Conservation (phyloP, 805 yeast species). For the Wickerhamomyces queroliae region DNA sequence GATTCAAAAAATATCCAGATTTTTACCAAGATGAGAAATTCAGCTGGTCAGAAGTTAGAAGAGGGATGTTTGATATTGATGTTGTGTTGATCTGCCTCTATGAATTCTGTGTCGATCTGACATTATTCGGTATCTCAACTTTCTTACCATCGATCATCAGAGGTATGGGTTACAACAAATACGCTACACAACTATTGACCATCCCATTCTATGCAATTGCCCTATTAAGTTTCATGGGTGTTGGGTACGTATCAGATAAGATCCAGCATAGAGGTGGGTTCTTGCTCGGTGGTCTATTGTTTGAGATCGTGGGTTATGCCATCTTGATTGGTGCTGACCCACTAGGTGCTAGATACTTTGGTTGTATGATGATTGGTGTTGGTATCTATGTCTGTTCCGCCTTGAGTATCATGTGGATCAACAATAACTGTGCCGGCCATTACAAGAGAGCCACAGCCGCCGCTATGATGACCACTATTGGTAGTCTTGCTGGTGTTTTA, state of each 20-base stretch:
- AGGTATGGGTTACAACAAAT: constrained; percentile 36
- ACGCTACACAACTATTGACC: constrained; percentile 36
- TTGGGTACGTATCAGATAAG: constrained; percentile 27
- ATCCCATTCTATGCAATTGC: constrained; percentile 37
- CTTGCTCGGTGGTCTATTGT: constrained; percentile 26
- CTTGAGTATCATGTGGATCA: constrained; percentile 32
- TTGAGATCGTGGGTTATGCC: constrained; percentile 28
- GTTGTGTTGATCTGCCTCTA: constrained; percentile 29
- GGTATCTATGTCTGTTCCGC: constrained; percentile 36
- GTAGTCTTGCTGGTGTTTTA: constrained; percentile 31
- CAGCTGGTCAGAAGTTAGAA: constrained; percentile 29
- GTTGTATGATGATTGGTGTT: constrained; percentile 31
- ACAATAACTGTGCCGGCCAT: constrained; percentile 34
- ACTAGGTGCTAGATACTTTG: constrained; percentile 32
- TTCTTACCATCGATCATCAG: constrained; percentile 40
- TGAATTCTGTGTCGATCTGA: constrained; percentile 38
- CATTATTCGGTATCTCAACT: constrained; percentile 38
- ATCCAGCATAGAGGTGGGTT: constrained; percentile 29
- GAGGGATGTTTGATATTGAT: constrained; percentile 33
- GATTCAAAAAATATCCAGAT: constrained; percentile 30
- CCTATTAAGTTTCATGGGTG: constrained; percentile 24
- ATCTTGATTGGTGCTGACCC: constrained; percentile 26
- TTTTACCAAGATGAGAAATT: constrained; percentile 31
- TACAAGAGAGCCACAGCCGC: constrained; percentile 34
- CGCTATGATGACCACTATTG: constrained; percentile 30